Evolutionary conservation across 2,329 filamentous ascomycete species (phyloP), one percentile per base, ranked within the genome.

Genomic region (Claviceps maximensis): DNA sequence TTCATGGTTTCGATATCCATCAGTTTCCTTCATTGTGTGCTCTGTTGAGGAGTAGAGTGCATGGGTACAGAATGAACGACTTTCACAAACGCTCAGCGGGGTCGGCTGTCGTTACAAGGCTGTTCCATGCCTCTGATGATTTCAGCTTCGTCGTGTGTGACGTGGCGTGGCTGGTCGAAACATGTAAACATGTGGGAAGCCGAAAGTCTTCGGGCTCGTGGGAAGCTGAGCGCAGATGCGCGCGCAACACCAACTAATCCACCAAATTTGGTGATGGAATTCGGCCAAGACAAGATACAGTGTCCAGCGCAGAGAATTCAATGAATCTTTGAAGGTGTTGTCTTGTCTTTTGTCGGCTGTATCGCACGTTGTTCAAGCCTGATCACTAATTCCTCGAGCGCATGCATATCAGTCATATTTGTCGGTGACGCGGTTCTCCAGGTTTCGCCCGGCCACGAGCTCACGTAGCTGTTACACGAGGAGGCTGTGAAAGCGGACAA

Each of bases 131-230:
- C 49, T 27, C 9, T 21, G 44, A 27, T 21, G 21, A 45, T 36
- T 23, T 45, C 31, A 46, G 50, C 42, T 51, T 17, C 21, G 15
- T 8, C 41, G n/a, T 21, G 50, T 51, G 50, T 31, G 42, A 51
- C 42, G 23, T 46, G 49, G 49, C 42, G 31, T 51, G 45, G 31
- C 42, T 47, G 42, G 42, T 47, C 31, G 33, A 13, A 17, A n/a
- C 7, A 36, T 13, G 2, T 27, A 2, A 38, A 38, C 36, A 7
- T 38, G 31, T 23, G 21, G 9, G 46, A 53, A 50, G 53, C 53
- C 56, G 56, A 58, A 55, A 57, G 33, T 53, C 50, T 50, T 58
- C 56, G 56, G 56, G 31, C 21, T 36, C 7, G 38, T 44, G 17
- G 4, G n/a, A 44, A 41, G 40, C 17, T 21, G 27, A 12, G 27